Conservation (phyloP, 805 yeast species). For the Lachancea nothofagi region DNA sequence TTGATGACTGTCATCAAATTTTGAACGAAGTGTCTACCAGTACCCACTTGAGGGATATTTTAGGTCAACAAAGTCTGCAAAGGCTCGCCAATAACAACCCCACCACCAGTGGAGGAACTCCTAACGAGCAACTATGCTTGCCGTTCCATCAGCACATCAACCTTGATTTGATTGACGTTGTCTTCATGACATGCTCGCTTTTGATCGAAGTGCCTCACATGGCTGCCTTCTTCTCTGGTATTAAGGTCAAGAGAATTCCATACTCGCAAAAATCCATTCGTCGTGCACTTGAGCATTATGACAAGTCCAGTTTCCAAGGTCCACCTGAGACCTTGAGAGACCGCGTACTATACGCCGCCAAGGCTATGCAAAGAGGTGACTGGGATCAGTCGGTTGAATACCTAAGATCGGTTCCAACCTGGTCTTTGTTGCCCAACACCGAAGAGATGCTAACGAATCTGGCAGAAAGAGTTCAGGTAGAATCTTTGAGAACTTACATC, state of each 20-base stretch:
- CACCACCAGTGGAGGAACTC: constrained; percentile 26
- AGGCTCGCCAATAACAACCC: constrained; percentile 51
- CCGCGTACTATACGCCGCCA: constrained; percentile 86
- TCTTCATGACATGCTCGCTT: constrained; percentile 82
- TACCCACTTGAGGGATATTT: constrained; percentile 79
- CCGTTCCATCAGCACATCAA: constrained; percentile 99
- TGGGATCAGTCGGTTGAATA: constrained; percentile 76
- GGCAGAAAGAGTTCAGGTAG: constrained; percentile 72
- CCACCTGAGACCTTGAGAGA: constrained; percentile 97
- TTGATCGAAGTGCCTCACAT: constrained; percentile 87
- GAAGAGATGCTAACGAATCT: constrained; percentile 67
- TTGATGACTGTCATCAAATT: constrained; percentile 80
- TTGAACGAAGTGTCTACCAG: constrained; percentile 85
- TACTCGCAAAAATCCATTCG: constrained; percentile 76
- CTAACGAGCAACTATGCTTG: constrained; percentile 59
- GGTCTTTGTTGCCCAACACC: constrained; percentile 73
- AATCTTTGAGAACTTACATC: constrained; percentile 88
- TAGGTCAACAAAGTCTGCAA: constrained; percentile 81
- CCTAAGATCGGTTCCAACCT: constrained; percentile 56
- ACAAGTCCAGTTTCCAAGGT: constrained; percentile 91
- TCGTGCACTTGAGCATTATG: constrained; percentile 85
- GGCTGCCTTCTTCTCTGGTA: constrained; percentile 60
- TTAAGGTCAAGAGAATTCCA: constrained; percentile 55
- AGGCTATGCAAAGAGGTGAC: constrained; percentile 79
- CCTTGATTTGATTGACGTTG: constrained; percentile 89